Percentiles rank a stretch among this genome's conserved stretches.
Conservation (phyloP, 306 rosid species). For the Lithocarpus polystachyus region DNA sequence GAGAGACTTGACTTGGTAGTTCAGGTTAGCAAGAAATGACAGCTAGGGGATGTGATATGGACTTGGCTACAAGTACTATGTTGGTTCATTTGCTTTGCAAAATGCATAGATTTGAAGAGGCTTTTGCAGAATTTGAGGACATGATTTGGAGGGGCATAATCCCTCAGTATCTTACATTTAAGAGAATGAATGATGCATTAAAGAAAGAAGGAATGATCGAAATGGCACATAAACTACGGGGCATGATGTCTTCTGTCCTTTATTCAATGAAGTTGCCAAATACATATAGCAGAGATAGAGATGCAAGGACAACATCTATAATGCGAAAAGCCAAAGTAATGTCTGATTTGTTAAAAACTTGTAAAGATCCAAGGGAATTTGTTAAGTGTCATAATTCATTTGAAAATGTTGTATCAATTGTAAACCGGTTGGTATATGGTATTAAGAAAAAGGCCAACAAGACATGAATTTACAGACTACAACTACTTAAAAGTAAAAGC, state of each 20-base stretch:
- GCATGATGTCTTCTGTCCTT: slow-evolving; percentile 80
- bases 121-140: slow-evolving; percentile 66
- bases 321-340: slow-evolving; percentile 65
- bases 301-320: slow-evolving; percentile 54
- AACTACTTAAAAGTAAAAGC: slow-evolving; percentile 14
- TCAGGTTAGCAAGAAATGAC: slow-evolving; percentile 86
- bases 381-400: slow-evolving; percentile 43
- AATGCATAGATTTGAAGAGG: slow-evolving; percentile 70
- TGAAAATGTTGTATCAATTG: slow-evolving; percentile 37
- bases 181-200: slow-evolving; percentile 52
- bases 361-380: slow-evolving; percentile 63
- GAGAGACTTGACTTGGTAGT: slow-evolving; percentile 66
- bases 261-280: slow-evolving; percentile 66
- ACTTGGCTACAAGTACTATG: slow-evolving; percentile 79
- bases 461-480: slow-evolving; percentile 4
- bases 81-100: slow-evolving; percentile 71
- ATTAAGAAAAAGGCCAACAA: slow-evolving; percentile 33
- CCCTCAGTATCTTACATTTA: slow-evolving; percentile 85
- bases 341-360: slow-evolving; percentile 64
- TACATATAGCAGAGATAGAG: slow-evolving; percentile 48
- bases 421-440: slow-evolving; percentile 47
- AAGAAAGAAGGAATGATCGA: slow-evolving; percentile 57
- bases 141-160: slow-evolving; percentile 75
- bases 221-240: slow-evolving; percentile 55
- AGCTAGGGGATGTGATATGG: slow-evolving; percentile 68